A percentile compares a stretch with the other conserved stretches of the same genome.
These are phyloP conservation scores for Edaphochlamys debaryana DNA, from an alignment of 139 green algal genomes.

Conservation along the genomic window DNA sequence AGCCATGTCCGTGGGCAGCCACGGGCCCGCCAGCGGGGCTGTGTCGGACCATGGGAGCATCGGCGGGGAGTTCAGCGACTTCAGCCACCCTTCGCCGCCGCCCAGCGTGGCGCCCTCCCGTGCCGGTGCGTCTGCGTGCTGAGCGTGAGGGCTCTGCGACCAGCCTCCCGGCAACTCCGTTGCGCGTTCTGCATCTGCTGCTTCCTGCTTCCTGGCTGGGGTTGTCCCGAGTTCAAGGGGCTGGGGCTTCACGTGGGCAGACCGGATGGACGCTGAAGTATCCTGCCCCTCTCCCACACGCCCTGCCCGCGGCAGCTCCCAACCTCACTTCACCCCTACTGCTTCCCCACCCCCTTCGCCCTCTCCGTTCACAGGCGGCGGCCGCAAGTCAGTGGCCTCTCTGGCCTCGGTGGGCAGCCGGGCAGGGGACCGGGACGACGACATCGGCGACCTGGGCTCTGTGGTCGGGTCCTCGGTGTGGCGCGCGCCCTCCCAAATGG, in stretches of 20 bases:
- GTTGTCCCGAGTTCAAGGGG: too few relatives aligned
- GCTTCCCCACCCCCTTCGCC: too few relatives aligned
- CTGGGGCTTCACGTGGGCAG: too few relatives aligned
- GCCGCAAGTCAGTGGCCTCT: conserved; percentile 36
- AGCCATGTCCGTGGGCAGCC: too few relatives aligned
- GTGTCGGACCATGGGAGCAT: conserved; percentile 25
- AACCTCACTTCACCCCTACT: too few relatives aligned
- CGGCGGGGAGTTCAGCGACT: conserved; percentile 10
- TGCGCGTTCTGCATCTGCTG: too few relatives aligned
- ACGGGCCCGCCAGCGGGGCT: neutral
- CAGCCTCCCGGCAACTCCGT: too few relatives aligned
- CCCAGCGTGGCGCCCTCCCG: conserved; percentile 24
- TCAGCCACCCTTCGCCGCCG: conserved; percentile 31
- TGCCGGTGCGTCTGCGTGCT: neutral
- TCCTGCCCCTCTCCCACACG: too few relatives aligned
- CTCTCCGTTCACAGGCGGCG: neutral
- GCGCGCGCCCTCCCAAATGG: conserved; percentile 28
- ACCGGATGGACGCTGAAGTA: too few relatives aligned
- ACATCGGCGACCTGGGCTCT: neutral
- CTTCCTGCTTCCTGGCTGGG: too few relatives aligned
- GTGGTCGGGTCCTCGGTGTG: conserved; percentile 29
- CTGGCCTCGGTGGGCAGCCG: conserved; percentile 38
- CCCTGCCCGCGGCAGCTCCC: too few relatives aligned
- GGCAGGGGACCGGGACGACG: conserved; percentile 2
- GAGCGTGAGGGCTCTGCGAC: neutral